Percentiles rank a stretch among this genome's conserved stretches.
phyloP scores from a whole-genome alignment of 1,139 yeast species.

The Keqinozyma sinolaborantium region DNA sequence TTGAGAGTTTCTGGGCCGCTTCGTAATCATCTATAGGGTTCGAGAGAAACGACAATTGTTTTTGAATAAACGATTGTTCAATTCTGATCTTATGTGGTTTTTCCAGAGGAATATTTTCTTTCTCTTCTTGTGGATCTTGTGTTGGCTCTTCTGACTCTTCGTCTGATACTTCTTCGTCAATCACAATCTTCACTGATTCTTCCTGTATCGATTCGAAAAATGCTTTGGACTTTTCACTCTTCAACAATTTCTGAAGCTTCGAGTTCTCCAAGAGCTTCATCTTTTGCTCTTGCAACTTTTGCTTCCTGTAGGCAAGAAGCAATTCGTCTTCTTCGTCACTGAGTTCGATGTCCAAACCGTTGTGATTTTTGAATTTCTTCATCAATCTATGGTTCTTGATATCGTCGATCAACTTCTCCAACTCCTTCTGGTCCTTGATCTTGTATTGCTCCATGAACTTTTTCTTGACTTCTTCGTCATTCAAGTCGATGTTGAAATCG shows the following conservation, averaged over 20 bases:
- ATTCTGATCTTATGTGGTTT: constrained; percentile 8
- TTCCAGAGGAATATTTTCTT: constrained; percentile 18
- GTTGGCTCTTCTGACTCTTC: constrained; percentile 11
- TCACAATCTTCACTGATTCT: constrained; percentile 19
- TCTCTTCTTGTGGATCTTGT: constrained; percentile 12
- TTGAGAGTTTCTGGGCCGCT: constrained; percentile 27
- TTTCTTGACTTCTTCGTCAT: constrained; percentile 57
- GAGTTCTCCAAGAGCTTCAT: constrained; percentile 54
- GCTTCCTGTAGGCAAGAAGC: constrained; percentile 46
- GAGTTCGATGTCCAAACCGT: constrained; percentile 61
- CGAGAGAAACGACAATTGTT: constrained; percentile 59
- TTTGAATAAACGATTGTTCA: constrained; percentile 59
- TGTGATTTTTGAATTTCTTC: constrained; percentile 50
- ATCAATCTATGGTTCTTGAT: constrained; percentile 79
- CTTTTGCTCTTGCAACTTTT: constrained; percentile 53
- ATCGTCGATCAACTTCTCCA: constrained; percentile 76
- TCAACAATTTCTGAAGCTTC: constrained; percentile 43
- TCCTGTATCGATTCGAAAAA: constrained; percentile 73
- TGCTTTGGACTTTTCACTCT: constrained; percentile 61
- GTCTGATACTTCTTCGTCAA: constrained; percentile 24
- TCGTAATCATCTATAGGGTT: constrained; percentile 32
- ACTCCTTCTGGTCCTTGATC: constrained; percentile 63
- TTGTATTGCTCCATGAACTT: constrained; percentile 67
- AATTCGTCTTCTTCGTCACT: constrained; percentile 66
- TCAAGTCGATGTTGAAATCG: constrained; percentile 53